These are phyloP conservation scores for Xylariomycetidae sp. DNA, from an alignment of 2,329 filamentous ascomycete species.

Conservation along the genomic window DNA sequence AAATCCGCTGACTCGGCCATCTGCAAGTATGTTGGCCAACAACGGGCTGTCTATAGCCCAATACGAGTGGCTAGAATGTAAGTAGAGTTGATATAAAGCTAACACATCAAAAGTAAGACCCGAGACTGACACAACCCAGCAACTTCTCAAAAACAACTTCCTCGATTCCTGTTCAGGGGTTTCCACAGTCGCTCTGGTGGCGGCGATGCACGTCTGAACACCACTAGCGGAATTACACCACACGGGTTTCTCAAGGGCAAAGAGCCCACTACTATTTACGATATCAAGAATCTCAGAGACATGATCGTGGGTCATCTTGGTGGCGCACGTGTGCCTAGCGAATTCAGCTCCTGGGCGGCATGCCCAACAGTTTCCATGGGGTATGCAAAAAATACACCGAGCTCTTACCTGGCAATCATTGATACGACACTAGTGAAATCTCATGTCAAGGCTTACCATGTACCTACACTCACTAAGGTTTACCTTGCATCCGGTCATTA, in stretches of 20 bases:
- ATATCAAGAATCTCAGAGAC: not conserved
- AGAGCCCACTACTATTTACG: slow-evolving; percentile 8
- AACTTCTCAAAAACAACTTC: slow-evolving; percentile 2
- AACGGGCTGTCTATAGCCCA: no score
- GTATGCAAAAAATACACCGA: not conserved
- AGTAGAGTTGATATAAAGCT: no score
- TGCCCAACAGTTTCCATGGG: not conserved
- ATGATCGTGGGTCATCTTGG: slow-evolving; percentile 2
- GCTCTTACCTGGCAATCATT: slow-evolving; percentile 3
- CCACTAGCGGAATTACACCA: slow-evolving; percentile 1
- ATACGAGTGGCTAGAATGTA: no score
- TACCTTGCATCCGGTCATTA: not conserved
- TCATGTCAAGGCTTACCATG: slow-evolving; percentile 6
- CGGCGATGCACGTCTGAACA: slow-evolving; percentile 6
- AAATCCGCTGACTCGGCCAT: no score
- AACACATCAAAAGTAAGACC: no score
- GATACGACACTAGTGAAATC: slow-evolving; percentile 3
- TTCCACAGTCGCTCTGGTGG: slow-evolving; percentile 6
- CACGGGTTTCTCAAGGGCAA: slow-evolving; percentile 6
- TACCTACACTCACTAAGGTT: not conserved
- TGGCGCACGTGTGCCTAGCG: not conserved
- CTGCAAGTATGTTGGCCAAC: no score
- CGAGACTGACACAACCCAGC: not conserved
- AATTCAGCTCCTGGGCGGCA: slow-evolving; percentile 11
- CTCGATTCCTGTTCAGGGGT: slow-evolving; percentile 10